These are phyloP conservation scores for Sporothrix inflata DNA, from an alignment of 2,329 filamentous ascomycete genomes.

Conservation along the genomic window DNA sequence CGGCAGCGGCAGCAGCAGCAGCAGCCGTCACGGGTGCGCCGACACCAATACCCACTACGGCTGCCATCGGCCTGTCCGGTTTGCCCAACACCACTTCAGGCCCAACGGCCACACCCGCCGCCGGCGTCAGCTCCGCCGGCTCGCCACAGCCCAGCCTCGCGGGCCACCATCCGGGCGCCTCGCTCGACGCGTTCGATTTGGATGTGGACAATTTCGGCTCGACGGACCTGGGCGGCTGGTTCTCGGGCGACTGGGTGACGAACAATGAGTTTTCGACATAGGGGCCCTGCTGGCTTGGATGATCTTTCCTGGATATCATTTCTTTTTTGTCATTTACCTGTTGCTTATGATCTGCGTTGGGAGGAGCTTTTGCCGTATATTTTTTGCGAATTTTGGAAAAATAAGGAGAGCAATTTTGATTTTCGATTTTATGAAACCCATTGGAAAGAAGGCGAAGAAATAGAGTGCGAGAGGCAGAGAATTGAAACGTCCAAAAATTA, in stretches of 20 bases:
- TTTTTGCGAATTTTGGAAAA: background rate
- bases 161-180: constrained; percentile 1
- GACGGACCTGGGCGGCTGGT: constrained; percentile 32
- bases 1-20: background rate
- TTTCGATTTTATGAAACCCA: too few relatives aligned
- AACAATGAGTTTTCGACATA: constrained; percentile 23
- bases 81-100: background rate
- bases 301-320: background rate
- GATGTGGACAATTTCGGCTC: constrained; percentile 38
- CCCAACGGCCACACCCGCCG: background rate
- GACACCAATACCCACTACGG: background rate
- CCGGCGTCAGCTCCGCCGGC: background rate
- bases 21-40: background rate
- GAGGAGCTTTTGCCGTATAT: background rate
- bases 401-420: background rate
- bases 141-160: constrained; percentile 6
- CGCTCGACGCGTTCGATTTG: constrained; percentile 42
- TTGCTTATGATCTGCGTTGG: background rate
- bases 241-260: constrained; percentile 38
- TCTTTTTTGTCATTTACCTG: background rate
- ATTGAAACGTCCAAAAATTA: background rate
- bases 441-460: background rate
- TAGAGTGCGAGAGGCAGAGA: background rate
- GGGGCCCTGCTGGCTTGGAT: background rate
- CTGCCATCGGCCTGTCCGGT: background rate